A percentile compares a stretch with the other conserved stretches of the same genome.
Evolutionary conservation across 2,329 filamentous ascomycete genomes (phyloP).

Genomic region (Pestalotiopsis sp.): DNA sequence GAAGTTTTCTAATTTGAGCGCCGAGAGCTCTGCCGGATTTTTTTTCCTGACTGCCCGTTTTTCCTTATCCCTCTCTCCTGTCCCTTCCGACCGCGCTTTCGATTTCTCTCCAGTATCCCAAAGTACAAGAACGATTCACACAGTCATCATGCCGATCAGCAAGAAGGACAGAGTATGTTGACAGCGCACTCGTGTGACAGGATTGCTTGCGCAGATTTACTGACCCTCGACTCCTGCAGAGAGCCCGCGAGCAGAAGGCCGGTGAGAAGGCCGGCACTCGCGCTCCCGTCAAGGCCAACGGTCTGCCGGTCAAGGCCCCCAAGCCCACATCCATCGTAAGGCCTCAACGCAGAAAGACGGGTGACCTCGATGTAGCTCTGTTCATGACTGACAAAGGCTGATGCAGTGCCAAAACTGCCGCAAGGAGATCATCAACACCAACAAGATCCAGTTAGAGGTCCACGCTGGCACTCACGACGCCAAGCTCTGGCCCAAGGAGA

Average conservation of each 20-base stretch:
- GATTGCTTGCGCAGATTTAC: background rate
- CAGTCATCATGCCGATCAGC: conserved; percentile 17
- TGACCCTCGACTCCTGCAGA: conserved; percentile 31
- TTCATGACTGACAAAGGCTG: background rate
- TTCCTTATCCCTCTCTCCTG: background rate
- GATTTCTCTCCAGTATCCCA: background rate
- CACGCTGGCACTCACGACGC: conserved; percentile 54
- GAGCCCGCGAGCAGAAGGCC: conserved; percentile 57
- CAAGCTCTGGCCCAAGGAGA: conserved; percentile 57
- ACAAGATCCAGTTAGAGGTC: conserved; percentile 52
- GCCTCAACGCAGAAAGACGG: background rate
- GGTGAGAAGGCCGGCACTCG: conserved; percentile 57
- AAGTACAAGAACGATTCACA: background rate
- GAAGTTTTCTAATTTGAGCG: background rate
- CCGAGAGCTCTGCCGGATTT: background rate
- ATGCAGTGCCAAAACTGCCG: conserved; percentile 51
- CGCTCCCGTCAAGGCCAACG: conserved; percentile 55
- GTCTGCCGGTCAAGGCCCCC: conserved; percentile 54
- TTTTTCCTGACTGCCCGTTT: background rate
- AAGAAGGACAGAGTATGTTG: conserved; percentile 19
- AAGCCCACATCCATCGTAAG: conserved; percentile 54
- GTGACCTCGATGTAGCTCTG: conserved; percentile 18
- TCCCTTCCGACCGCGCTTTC: background rate
- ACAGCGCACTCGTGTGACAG: background rate
- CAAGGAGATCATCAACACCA: conserved; percentile 54